These are phyloP conservation scores for Hyaloscypha hepaticicola DNA, from an alignment of 495 filamentous ascomycete genomes.

Conservation along the genomic window DNA sequence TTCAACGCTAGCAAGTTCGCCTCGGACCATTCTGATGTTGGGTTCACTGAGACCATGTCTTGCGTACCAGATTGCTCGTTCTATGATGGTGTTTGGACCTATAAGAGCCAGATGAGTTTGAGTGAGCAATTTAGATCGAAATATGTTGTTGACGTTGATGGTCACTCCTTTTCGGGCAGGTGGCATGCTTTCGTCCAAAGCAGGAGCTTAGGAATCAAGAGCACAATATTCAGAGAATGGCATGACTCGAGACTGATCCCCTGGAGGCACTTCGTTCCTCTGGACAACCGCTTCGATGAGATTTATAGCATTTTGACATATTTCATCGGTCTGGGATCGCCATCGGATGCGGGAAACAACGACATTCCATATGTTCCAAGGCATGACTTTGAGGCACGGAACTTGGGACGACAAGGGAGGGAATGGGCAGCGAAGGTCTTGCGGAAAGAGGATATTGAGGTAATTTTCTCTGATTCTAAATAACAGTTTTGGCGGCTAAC, in stretches of 20 bases:
- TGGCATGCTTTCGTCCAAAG: conserved; percentile 67
- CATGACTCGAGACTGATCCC: conserved; percentile 67
- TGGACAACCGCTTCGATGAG: conserved; percentile 77
- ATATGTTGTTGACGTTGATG: conserved; percentile 70
- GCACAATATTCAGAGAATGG: conserved; percentile 76
- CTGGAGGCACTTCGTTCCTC: conserved; percentile 75
- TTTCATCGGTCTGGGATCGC: conserved; percentile 59
- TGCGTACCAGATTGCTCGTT: conserved; percentile 48
- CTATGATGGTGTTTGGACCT: conserved; percentile 46
- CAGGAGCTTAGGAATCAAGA: conserved; percentile 67
- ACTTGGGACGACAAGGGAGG: conserved; percentile 60
- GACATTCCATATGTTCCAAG: conserved; percentile 43
- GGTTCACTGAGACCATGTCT: conserved; percentile 41
- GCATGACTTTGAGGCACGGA: conserved; percentile 44
- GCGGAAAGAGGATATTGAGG: conserved; percentile 65
- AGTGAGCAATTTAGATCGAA: conserved; percentile 61
- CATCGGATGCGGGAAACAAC: conserved; percentile 39
- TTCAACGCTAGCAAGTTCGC: conserved; percentile 40
- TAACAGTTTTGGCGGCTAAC: not conserved
- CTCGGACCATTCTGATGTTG: conserved; percentile 41
- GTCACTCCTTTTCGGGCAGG: conserved; percentile 68
- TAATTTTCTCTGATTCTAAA: not conserved
- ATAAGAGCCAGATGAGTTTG: conserved; percentile 40
- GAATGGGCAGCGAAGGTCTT: conserved; percentile 69
- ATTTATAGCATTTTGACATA: conserved; percentile 76